Percentiles rank a stretch among this genome's conserved stretches.
phyloP scores from a whole-genome alignment of 257 asterid species.

The Eustoma russellianum region DNA sequence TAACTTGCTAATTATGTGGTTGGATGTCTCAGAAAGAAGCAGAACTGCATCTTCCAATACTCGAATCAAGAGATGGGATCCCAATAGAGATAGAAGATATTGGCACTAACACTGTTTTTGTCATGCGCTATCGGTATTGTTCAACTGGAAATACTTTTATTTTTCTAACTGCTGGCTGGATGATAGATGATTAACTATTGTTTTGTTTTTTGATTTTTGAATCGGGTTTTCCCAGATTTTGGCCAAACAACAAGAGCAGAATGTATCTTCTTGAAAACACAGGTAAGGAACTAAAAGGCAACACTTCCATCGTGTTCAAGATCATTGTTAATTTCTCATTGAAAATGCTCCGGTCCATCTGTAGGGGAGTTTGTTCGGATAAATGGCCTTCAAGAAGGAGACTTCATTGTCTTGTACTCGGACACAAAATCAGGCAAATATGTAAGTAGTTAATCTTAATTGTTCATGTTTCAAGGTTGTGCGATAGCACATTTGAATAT shows the following conservation, averaged over 20 bases:
- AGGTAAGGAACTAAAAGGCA: slow-evolving; percentile 20
- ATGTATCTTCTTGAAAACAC: slow-evolving; percentile 95
- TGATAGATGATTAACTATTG: too few relatives aligned
- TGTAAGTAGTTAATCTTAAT: slow-evolving; percentile 27
- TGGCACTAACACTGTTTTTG: slow-evolving; percentile 75
- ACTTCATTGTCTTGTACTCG: slow-evolving; percentile 38
- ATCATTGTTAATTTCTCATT: too few relatives aligned
- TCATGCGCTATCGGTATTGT: slow-evolving; percentile 73
- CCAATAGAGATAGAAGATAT: slow-evolving; percentile 87
- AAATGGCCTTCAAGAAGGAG: slow-evolving; percentile 42
- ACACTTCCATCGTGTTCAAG: neutral
- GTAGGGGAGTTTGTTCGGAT: slow-evolving; percentile 32
- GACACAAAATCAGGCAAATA: slow-evolving; percentile 58
- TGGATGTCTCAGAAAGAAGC: slow-evolving; percentile 62
- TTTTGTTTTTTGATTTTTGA: neutral
- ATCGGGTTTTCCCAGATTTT: slow-evolving; percentile 13
- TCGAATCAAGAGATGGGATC: slow-evolving; percentile 82
- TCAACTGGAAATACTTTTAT: neutral
- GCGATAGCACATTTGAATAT: too few relatives aligned
- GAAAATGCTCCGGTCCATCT: neutral
- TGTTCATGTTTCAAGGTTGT: too few relatives aligned
- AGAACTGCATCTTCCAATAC: slow-evolving; percentile 82
- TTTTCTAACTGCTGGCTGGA: neutral
- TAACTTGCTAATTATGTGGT: neutral
- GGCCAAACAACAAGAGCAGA: slow-evolving; percentile 88